Base-by-base conservation (phyloP, 2,329 filamentous ascomycete genomes). In the Colletotrichum viniferum region DNA sequence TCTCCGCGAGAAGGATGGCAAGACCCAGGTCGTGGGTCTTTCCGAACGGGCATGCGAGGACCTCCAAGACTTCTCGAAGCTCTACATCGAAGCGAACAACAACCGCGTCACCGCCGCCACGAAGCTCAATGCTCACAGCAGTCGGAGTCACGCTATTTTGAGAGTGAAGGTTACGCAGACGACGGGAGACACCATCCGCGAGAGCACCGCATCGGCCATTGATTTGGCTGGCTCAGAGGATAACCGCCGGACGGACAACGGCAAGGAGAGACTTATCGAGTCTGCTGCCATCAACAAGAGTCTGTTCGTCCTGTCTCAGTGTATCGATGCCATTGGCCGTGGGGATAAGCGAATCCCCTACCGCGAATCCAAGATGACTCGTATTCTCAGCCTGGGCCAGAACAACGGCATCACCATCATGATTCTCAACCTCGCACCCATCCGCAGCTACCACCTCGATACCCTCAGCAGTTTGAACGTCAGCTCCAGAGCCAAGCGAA, bases 251-350 rank as follows among this genome's bases (percentile, higher is more conserved):
- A 98, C 96, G 0, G 96, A 98, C 68, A 98, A 98, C 83, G 95
- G 93, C 80, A 97, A 96, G 83, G 96, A 98, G 83, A 91, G 96
- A 30, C 88, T 98, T 82, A 91, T 98, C n/a, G 96, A 98, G 84
- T 98, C 96, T 52, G 96, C 96, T 0, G 96, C 95, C 81, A 98
- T 98, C 88, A 98, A 98, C 89, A 98, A 98, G 87, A 97, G 95
- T 77, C 88, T 98, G 8, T 98, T 98, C 81, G 96, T 98, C 21
- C 87, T 98, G 64, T 96, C 95, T 58, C 96, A 98, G 83, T 98
- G 96, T 80, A 96, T 98, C 69, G 96, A 98, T 82, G 96, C 96
- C 71, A 98, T 98, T 82, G 94, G 94, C 1, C 88, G 91, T 28
- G 91, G 91, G 36, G 92, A 93, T 82, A 91, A 89, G 79, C 92